Evolutionary conservation across 2,329 filamentous ascomycete species (phyloP).

Genomic region (Sclerotinia trifoliorum): DNA sequence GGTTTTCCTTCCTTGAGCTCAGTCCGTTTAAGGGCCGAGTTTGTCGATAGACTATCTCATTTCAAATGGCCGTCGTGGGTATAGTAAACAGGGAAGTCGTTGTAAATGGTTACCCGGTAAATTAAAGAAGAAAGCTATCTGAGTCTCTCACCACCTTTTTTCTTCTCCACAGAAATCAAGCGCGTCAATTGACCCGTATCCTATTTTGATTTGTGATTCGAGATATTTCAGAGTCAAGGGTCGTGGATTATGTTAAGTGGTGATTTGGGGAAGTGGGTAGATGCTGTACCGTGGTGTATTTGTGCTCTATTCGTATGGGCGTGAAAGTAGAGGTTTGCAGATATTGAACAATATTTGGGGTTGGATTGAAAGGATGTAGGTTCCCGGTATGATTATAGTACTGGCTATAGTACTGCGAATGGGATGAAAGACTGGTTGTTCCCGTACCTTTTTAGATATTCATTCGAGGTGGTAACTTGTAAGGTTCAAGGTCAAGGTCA

Average conservation of each 20-base stretch:
- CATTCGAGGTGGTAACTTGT: not conserved
- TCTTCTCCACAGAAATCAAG: slow-evolving; percentile 12
- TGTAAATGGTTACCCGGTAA: slow-evolving; percentile 2
- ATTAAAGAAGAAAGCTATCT: slow-evolving; percentile 16
- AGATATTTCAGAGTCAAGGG: not conserved
- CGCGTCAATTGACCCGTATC: slow-evolving; percentile 17
- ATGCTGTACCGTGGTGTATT: not conserved
- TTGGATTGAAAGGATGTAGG: not conserved
- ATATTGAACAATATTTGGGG: slow-evolving; percentile 7
- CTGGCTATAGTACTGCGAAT: slow-evolving; percentile 4
- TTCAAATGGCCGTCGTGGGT: slow-evolving; percentile 28
- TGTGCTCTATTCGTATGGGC: too few relatives aligned
- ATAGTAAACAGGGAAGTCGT: slow-evolving; percentile 22
- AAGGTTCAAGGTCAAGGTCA: not conserved
- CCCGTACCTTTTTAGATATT: slow-evolving; percentile 8
- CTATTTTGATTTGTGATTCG: not conserved
- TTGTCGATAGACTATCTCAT: slow-evolving; percentile 38
- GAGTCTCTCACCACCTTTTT: not conserved
- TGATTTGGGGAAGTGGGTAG: not conserved
- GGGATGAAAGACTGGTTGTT: slow-evolving; percentile 3
- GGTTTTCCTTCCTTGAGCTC: slow-evolving; percentile 29
- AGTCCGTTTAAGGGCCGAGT: slow-evolving; percentile 39
- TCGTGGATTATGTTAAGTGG: slow-evolving; percentile 9
- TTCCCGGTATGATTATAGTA: not conserved
- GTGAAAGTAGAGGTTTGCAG: not conserved